Evolutionary conservation across 805 yeast genomes (phyloP).

Genomic region (Candida loeiensis): DNA sequence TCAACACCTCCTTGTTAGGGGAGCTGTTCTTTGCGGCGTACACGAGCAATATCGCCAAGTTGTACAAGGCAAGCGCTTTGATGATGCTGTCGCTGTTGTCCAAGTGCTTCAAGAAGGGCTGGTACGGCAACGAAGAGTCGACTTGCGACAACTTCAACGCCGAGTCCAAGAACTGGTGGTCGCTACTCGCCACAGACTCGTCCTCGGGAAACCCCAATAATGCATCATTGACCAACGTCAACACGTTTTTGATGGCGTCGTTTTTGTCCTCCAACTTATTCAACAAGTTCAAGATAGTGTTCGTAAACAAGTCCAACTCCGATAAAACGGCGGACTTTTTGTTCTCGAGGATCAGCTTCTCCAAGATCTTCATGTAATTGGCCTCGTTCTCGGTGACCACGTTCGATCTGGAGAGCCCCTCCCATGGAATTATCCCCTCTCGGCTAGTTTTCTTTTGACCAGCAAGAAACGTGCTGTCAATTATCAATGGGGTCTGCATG

Average conservation of each 20-base stretch:
- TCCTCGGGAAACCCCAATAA: constrained; percentile 35
- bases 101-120: constrained; percentile 51
- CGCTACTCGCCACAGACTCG: constrained; percentile 12
- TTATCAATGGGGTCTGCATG: constrained; percentile 13
- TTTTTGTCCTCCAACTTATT: constrained; percentile 49
- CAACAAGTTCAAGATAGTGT: constrained; percentile 52
- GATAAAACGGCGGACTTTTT: constrained; percentile 39
- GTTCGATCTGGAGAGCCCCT: constrained; percentile 75
- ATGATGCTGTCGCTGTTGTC: constrained; percentile 54
- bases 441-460: constrained; percentile 67
- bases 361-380: constrained; percentile 50
- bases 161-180: constrained; percentile 25
- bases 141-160: constrained; percentile 41
- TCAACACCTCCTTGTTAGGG: constrained; percentile 35
- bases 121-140: constrained; percentile 48
- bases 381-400: constrained; percentile 69
- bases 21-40: constrained; percentile 17
- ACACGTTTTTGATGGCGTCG: constrained; percentile 62
- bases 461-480: constrained; percentile 65
- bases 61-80: constrained; percentile 52
- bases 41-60: constrained; percentile 47
- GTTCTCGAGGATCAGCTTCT: constrained; percentile 44
- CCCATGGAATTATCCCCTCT: constrained; percentile 88
- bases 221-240: constrained; percentile 61
- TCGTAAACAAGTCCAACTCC: constrained; percentile 51